Conservation (phyloP, 768 basidiomycete species). For the Suillus occidentalis region DNA sequence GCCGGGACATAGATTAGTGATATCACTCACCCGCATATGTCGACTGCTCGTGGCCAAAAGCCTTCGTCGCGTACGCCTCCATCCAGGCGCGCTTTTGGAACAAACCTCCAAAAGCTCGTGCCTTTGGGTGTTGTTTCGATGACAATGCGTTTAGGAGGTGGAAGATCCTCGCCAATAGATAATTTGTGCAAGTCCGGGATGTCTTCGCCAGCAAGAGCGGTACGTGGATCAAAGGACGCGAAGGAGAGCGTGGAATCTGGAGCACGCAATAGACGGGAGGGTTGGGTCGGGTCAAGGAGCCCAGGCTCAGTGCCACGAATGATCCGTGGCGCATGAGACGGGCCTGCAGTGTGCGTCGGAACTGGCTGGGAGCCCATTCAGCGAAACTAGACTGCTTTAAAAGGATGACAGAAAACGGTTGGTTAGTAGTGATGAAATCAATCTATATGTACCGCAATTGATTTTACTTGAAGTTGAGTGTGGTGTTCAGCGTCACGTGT, state of each 20-base stretch:
- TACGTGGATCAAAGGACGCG: constrained; percentile 70
- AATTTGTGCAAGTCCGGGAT: constrained; percentile 40
- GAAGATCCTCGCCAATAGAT: constrained; percentile 45
- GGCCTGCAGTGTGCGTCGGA: background rate
- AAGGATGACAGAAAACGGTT: background rate
- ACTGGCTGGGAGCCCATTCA: background rate
- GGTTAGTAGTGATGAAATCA: background rate
- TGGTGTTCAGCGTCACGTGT: background rate
- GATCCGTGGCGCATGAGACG: constrained; percentile 12
- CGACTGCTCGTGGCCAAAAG: constrained; percentile 62
- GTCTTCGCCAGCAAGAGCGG: constrained; percentile 47
- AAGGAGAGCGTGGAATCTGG: constrained; percentile 64
- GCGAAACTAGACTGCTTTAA: background rate
- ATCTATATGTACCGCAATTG: background rate
- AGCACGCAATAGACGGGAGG: constrained; percentile 57
- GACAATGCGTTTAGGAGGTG: constrained; percentile 69
- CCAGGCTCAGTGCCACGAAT: constrained; percentile 57
- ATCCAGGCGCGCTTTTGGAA: constrained; percentile 64
- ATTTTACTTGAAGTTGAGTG: background rate
- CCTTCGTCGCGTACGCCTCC: constrained; percentile 67
- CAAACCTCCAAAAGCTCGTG: constrained; percentile 69
- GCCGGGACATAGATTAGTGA: background rate
- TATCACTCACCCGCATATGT: constrained; percentile 65
- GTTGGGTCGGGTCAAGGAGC: constrained; percentile 62
- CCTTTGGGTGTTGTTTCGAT: constrained; percentile 64